These are phyloP conservation scores for Aspergillus texensis DNA, from an alignment of 2,329 filamentous ascomycete genomes.

Conservation along the genomic window DNA sequence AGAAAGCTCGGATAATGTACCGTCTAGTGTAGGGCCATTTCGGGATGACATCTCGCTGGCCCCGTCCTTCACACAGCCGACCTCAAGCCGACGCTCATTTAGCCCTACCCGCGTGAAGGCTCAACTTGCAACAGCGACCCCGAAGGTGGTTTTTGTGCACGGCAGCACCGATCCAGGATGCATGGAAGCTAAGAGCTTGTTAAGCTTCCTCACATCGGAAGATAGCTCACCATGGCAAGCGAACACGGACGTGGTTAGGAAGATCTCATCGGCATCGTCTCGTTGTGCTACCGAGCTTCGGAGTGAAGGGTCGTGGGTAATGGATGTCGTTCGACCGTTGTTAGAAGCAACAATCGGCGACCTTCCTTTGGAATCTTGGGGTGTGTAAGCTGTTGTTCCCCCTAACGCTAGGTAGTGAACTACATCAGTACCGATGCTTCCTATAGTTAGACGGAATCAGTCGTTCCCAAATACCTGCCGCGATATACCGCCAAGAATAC, in stretches of 20 bases:
- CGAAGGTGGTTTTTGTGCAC: neutral
- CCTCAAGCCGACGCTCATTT: neutral
- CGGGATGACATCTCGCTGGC: too few relatives aligned
- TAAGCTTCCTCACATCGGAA: neutral
- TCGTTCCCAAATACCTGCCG: neutral
- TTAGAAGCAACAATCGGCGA: neutral
- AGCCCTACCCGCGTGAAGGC: neutral
- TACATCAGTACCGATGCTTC: neutral
- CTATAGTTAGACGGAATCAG: neutral
- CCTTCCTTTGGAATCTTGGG: neutral
- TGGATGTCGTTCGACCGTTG: neutral
- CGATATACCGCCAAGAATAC: neutral
- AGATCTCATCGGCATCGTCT: neutral
- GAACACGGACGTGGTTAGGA: neutral
- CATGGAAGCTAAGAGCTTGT: neutral
- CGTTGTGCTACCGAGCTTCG: neutral
- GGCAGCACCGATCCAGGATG: neutral
- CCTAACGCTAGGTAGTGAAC: accelerated
- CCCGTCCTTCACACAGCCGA: neutral
- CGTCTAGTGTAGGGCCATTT: too few relatives aligned
- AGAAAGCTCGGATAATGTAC: too few relatives aligned
- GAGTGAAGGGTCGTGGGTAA: neutral
- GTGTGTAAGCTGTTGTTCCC: neutral
- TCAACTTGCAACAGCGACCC: neutral
- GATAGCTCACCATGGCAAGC: neutral